Percentiles rank a stretch among this genome's conserved stretches.
These are phyloP conservation scores for Metarhizium sp. DNA, from an alignment of 2,329 filamentous ascomycete genomes.

Conservation along the genomic window DNA sequence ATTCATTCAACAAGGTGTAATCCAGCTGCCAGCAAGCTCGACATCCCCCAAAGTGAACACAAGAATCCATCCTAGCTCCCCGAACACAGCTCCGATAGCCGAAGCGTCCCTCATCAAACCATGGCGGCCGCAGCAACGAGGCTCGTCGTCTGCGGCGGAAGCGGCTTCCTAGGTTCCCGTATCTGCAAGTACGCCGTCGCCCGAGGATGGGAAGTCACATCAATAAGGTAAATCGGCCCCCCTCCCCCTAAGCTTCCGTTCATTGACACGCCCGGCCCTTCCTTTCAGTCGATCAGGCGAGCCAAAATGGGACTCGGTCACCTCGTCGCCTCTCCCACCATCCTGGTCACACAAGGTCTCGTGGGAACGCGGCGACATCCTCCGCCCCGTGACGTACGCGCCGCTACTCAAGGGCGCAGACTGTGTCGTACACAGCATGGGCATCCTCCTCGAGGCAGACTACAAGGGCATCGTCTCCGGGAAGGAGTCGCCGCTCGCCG, in stretches of 20 bases:
- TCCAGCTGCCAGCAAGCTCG: not conserved
- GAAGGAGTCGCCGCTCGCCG: slow-evolving; percentile 69
- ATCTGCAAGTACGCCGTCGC: slow-evolving; percentile 87
- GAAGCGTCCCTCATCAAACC: slow-evolving; percentile 15
- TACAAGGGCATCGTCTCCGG: slow-evolving; percentile 90
- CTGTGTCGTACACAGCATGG: slow-evolving; percentile 90
- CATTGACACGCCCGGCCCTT: not conserved
- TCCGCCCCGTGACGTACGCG: slow-evolving; percentile 72
- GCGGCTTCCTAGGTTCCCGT: slow-evolving; percentile 77
- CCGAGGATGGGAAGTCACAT: slow-evolving; percentile 85
- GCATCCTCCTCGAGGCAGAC: slow-evolving; percentile 91
- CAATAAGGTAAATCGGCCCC: slow-evolving; percentile 57
- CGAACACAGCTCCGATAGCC: slow-evolving; percentile 1
- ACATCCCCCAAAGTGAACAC: not conserved
- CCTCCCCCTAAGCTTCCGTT: not conserved
- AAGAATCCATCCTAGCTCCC: not conserved
- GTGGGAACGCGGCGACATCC: slow-evolving; percentile 84
- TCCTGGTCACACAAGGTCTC: slow-evolving; percentile 73
- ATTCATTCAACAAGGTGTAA: not conserved
- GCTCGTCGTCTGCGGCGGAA: slow-evolving; percentile 86
- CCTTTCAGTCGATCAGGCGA: slow-evolving; percentile 73
- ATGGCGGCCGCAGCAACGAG: slow-evolving; percentile 56
- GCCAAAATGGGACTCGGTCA: slow-evolving; percentile 73
- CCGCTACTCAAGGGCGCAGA: slow-evolving; percentile 66
- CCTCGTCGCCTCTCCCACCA: slow-evolving; percentile 60